Conservation (phyloP, 768 basidiomycete species). For the Amanita polypyramis region DNA sequence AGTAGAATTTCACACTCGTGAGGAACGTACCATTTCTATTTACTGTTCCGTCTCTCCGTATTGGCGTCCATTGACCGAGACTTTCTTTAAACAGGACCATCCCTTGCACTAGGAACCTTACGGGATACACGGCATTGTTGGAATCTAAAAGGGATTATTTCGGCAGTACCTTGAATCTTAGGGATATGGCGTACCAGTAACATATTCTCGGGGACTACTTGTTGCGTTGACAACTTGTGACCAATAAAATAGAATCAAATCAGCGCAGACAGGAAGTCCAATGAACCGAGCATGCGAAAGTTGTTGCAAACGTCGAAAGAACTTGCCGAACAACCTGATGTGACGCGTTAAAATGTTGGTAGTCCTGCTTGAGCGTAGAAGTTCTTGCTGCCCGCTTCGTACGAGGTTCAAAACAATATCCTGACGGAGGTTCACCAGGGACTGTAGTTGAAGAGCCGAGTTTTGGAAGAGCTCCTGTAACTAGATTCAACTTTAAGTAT, state of each 20-base stretch:
- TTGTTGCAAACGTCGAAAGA: slow-evolving; percentile 68
- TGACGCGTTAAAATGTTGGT: slow-evolving; percentile 58
- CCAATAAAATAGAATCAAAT: slow-evolving; percentile 76
- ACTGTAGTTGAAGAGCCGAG: slow-evolving; percentile 45
- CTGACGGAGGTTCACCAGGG: slow-evolving; percentile 48
- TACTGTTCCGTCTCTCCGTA: slow-evolving; percentile 44
- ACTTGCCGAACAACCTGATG: slow-evolving; percentile 65
- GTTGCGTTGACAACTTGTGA: slow-evolving; percentile 68
- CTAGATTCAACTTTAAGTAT: slow-evolving; percentile 23
- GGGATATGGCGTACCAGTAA: slow-evolving; percentile 36
- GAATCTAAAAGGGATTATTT: slow-evolving; percentile 37
- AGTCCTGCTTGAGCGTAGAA: slow-evolving; percentile 27
- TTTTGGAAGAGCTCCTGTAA: slow-evolving; percentile 50
- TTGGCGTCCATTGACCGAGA: slow-evolving; percentile 65
- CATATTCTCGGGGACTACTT: slow-evolving; percentile 34
- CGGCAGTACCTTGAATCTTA: neutral
- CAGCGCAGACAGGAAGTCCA: slow-evolving; percentile 47
- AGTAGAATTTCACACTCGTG: neutral
- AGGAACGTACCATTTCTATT: slow-evolving; percentile 45
- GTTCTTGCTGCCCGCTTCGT: slow-evolving; percentile 22
- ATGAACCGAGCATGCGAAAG: slow-evolving; percentile 50
- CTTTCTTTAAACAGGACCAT: slow-evolving; percentile 83
- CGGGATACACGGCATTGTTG: slow-evolving; percentile 54
- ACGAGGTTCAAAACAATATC: slow-evolving; percentile 35
- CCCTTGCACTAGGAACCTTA: slow-evolving; percentile 72